These are phyloP conservation scores for Alnus rubra DNA, from an alignment of 306 rosid species.

Conservation along the genomic window DNA sequence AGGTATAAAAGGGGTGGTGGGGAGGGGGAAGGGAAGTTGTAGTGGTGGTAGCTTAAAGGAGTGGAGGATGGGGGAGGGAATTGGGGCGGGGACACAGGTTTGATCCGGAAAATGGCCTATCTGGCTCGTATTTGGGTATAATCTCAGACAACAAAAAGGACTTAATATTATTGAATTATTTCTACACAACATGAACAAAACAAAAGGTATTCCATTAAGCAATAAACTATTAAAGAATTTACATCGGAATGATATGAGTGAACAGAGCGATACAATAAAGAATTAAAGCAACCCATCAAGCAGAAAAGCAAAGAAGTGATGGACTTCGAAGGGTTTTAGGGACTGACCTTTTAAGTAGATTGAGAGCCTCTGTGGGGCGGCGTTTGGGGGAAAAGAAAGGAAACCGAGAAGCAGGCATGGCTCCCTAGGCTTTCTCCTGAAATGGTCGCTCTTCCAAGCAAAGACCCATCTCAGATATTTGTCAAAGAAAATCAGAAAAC, in stretches of 20 bases:
- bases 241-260: not conserved
- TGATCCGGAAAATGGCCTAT: no score
- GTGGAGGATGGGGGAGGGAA: no score
- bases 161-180: not conserved
- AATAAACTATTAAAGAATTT: not conserved
- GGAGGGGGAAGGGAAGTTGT: no score
- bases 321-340: slow-evolving; percentile 18
- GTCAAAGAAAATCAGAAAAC: not conserved
- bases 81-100: no score
- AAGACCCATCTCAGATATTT: slow-evolving; percentile 22
- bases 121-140: no score
- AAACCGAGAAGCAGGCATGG: slow-evolving; percentile 59
- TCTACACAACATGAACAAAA: not conserved
- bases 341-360: slow-evolving; percentile 59
- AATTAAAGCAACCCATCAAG: not conserved
- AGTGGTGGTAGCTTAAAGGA: no score
- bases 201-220: not conserved
- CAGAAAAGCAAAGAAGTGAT: no score
- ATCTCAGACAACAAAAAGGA: not conserved
- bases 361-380: slow-evolving; percentile 37
- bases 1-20: no score
- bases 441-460: not conserved
- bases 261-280: slow-evolving; percentile 7
- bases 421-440: slow-evolving; percentile 11
- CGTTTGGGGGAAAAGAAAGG: slow-evolving; percentile 41